These are phyloP conservation scores for Grammothele lineata DNA, from an alignment of 768 basidiomycete genomes.

Conservation along the genomic window DNA sequence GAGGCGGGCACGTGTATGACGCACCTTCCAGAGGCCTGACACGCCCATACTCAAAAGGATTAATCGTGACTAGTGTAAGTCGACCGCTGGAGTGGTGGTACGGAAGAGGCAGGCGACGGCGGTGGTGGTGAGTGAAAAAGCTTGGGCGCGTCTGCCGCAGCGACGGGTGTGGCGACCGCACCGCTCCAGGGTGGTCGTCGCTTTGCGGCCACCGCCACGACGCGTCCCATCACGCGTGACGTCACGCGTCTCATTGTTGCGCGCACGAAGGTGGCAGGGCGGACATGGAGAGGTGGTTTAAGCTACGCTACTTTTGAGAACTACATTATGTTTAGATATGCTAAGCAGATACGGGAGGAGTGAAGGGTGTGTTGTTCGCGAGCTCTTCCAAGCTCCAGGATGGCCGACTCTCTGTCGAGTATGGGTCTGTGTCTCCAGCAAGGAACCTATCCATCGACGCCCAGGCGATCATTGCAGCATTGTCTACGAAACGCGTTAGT, in stretches of 20 bases:
- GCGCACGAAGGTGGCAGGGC: no score
- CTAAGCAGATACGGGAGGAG: no score
- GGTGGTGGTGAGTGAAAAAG: not conserved
- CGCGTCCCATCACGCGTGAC: slow-evolving; percentile 7
- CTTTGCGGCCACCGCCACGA: not conserved
- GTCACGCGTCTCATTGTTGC: slow-evolving; percentile 3
- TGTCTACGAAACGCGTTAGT: slow-evolving; percentile 49
- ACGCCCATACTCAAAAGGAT: no score
- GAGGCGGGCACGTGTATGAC: not conserved
- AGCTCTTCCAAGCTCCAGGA: slow-evolving; percentile 79
- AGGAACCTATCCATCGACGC: slow-evolving; percentile 82
- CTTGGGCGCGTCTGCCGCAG: no score
- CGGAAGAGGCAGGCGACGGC: not conserved
- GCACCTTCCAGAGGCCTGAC: slow-evolving; percentile 23
- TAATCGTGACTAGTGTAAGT: no score
- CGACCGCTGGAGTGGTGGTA: no score
- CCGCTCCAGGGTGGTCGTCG: no score
- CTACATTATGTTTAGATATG: no score
- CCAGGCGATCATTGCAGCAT: slow-evolving; percentile 97
- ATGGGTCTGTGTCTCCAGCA: slow-evolving; percentile 54
- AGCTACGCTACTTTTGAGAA: no score
- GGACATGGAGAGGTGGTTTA: no score
- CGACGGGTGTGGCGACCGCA: no score
- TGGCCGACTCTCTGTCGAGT: slow-evolving; percentile 53
- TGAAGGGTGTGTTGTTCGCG: no score